phyloP scores from a whole-genome alignment of 257 asterid species.

The Lavandula angustifolia region DNA sequence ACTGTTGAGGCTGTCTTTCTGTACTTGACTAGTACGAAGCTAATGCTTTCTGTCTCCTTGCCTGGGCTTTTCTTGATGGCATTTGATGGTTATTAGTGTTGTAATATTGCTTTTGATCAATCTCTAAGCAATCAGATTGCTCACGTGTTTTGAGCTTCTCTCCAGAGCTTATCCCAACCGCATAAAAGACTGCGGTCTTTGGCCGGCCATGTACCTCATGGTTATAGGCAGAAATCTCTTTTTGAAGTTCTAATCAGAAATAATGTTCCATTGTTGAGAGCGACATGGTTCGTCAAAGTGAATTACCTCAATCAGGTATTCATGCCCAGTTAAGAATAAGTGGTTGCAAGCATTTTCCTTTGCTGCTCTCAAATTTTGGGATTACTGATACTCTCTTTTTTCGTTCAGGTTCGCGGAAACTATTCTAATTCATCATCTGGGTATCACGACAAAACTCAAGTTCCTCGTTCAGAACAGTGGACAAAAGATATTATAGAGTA shows the following conservation, averaged over 20 bases:
- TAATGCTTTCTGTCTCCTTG: constrained; percentile 14
- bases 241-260: constrained; percentile 86
- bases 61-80: constrained; percentile 8
- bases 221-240: constrained; percentile 73
- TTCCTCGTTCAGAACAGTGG: constrained; percentile 94
- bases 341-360: constrained; percentile 2
- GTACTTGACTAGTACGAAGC: constrained; percentile 16
- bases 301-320: constrained; percentile 97
- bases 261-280: constrained; percentile 87
- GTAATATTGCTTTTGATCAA: neutral
- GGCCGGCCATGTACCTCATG: constrained; percentile 99
- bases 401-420: constrained; percentile 77
- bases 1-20: neutral
- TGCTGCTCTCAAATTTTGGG: constrained; percentile 9
- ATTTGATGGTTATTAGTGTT: constrained; percentile 18
- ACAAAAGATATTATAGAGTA: constrained; percentile 92
- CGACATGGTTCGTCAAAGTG: constrained; percentile 97
- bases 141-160: constrained; percentile 28
- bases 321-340: constrained; percentile 17
- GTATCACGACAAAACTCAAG: constrained; percentile 72
- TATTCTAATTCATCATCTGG: constrained; percentile 75
- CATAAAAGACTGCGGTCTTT: constrained; percentile 84
- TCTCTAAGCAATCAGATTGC: constrained; percentile 21
- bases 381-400: constrained; percentile 21
- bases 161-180: constrained; percentile 87